Conservation (phyloP, 768 basidiomycete species). For the Tricholoma matsutake region DNA sequence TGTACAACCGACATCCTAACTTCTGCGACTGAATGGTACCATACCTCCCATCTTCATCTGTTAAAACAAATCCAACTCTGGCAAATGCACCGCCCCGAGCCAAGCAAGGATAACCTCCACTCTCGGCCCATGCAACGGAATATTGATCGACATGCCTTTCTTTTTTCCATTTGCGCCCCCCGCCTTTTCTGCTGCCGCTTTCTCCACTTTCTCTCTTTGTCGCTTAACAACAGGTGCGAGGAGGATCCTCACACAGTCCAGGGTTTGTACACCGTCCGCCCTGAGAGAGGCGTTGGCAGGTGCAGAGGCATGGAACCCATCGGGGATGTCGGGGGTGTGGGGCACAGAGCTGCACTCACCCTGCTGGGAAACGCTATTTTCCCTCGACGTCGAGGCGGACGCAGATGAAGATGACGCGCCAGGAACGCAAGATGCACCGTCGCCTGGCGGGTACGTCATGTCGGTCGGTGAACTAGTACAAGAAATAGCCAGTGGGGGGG, state of each 20-base stretch:
- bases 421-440: slow-evolving; percentile 9
- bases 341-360: slow-evolving; percentile 19
- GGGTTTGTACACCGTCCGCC: slow-evolving; percentile 47
- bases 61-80: slow-evolving; percentile 54
- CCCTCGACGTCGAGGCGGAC: slow-evolving; percentile 20
- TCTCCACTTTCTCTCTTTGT: slow-evolving; percentile 57
- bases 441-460: slow-evolving; percentile 7
- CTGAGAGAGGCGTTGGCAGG: slow-evolving; percentile 14
- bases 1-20: neutral
- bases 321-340: slow-evolving; percentile 15
- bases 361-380: slow-evolving; percentile 21
- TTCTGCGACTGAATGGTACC: neutral
- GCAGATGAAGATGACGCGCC: slow-evolving; percentile 15
- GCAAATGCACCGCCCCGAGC: slow-evolving; percentile 78
- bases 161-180: slow-evolving; percentile 41
- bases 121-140: slow-evolving; percentile 81
- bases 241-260: slow-evolving; percentile 71
- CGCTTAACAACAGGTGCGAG: slow-evolving; percentile 67
- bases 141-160: slow-evolving; percentile 68
- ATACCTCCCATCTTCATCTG: neutral
- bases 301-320: slow-evolving; percentile 3
- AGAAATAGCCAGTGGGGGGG: slow-evolving; percentile 26
- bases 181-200: slow-evolving; percentile 47
- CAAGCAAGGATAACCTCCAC: slow-evolving; percentile 86
- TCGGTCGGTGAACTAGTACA: slow-evolving; percentile 25